Evolutionary conservation across 177 flowering plant genomes (phyloP), one percentile per base, ranked within the genome.

Genomic region (Tripterygium wilfordii): DNA sequence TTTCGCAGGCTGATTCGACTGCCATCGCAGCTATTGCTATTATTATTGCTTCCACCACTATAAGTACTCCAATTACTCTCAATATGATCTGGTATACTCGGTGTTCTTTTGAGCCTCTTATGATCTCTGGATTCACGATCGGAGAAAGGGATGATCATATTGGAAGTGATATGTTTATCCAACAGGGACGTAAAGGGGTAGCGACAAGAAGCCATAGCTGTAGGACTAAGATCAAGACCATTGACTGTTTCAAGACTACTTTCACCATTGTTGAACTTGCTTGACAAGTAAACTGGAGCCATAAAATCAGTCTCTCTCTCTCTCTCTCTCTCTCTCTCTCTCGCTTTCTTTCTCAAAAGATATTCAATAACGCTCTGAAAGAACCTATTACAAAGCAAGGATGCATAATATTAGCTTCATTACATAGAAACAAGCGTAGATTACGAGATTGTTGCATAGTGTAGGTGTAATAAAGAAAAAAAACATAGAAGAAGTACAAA

Each of bases 171-270:
- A 25, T 10, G 28, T 42, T 52, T 43, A 8, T 62, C 67, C 30
- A 59, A 45, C 2, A 52, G 19, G 25, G 71, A 60, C 16, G 54
- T 43, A 44, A 24, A 65, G 35, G 68, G 57, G 58, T 24, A 58
- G 20, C 70, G 57, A 48, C 62, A 67, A 32, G 16, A 51, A 55
- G 66, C 68, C 63, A 72, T 43, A 40, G 63, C 69, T 23, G 71
- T 39, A n/a, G 54, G 64, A n/a, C 56, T 54, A 13, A 65, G 63
- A 32, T 65, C 67, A 59, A 67, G 63, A 24, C 46, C 44, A 42
- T 27, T 32, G n/a, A n/a, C n/a, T 25, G 7, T 4, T 29, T 30
- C 44, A 37, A 23, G 12, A 4, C 14, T n/a, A 3, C 13, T 45
- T 38, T 58, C 50, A 18, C 17, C 47, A 29, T 18, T 49, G 45